Base-by-base conservation (phyloP, 148 eudicot species). In the Vaccinium vitisidaea region DNA sequence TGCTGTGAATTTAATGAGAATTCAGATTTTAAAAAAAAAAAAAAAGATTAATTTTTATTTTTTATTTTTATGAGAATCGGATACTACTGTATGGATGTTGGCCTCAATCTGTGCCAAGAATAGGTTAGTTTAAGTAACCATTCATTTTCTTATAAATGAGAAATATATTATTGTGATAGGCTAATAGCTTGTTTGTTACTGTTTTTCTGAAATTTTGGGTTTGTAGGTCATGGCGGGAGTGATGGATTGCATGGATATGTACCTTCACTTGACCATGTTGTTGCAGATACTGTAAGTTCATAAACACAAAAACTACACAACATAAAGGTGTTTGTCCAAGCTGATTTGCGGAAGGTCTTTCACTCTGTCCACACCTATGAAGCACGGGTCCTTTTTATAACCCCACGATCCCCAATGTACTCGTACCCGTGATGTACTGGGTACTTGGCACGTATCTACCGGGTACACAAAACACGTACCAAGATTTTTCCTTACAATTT, bases 221-320 rank as follows among this genome's bases (percentile, higher is more conserved):
- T 82, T 77, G 78, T 77, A 96, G 99, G 99, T 86, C 99, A 96
- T 80, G 99, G 99, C 63, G 98, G 99, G 50, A 96, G 99, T 89
- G 99, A 96, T 88, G 99, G 99, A 76, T 83, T 96, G 58, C 99
- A 96, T 84, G 99, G 99, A 79, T 96, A 93, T 81, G 99, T 96
- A 61, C 98, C 96, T 82, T 96, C 99, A 54, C 94, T 96, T 85
- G 99, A 96, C 83, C 93, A 94, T 75, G 99, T 91, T 77, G 97
- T 96, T 73, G 92, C 93, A 6, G 99, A 96, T 89, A 92, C 96
- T 67, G 97, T 94, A 89, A 90, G 97, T 90, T 84, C 59, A 74
- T 25, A 77, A 69, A 69, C 30, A 12, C 43, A 14, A 69, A 69
- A 69, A 65, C 30, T 8, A 23, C 13, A 69, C 36, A 54, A 18